phyloP scores from a whole-genome alignment of 2,329 filamentous ascomycete species.

The Verticillium isaacii region DNA sequence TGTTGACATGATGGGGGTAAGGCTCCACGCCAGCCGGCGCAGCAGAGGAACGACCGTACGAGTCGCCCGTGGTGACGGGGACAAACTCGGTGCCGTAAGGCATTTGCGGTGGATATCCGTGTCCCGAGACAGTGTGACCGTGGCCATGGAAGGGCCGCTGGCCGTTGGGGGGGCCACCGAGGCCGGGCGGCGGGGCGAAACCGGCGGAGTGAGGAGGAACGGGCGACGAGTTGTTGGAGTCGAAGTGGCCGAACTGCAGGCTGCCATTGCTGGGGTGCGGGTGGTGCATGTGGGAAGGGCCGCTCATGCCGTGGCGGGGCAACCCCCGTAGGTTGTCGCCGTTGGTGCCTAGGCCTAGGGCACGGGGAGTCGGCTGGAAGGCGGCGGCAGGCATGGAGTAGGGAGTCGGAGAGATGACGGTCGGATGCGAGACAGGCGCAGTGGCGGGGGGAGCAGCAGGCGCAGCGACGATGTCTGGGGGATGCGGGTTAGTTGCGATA shows the following conservation, averaged over 20 bases:
- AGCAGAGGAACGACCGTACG: conserved; percentile 30
- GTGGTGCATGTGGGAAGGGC: conserved; percentile 39
- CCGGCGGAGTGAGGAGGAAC: conserved; percentile 43
- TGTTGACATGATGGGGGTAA: conserved; percentile 25
- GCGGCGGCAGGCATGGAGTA: conserved; percentile 32
- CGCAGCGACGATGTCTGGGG: conserved; percentile 3
- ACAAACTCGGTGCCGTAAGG: conserved; percentile 29
- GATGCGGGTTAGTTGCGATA: background rate
- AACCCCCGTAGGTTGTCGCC: conserved; percentile 24
- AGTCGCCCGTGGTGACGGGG: conserved; percentile 28
- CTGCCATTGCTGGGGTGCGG: conserved; percentile 50
- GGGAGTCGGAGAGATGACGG: conserved; percentile 25
- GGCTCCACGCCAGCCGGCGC: conserved; percentile 25
- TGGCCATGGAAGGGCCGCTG: conserved; percentile 26
- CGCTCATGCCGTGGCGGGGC: conserved; percentile 28
- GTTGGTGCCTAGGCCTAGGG: conserved; percentile 23
- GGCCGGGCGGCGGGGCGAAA: conserved; percentile 44
- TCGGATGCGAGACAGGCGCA: conserved; percentile 19
- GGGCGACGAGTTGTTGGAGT: conserved; percentile 55
- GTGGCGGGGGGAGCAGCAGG: background rate
- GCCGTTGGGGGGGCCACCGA: conserved; percentile 25
- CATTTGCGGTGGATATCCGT: conserved; percentile 32
- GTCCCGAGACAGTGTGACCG: conserved; percentile 16
- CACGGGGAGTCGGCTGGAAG: conserved; percentile 16
- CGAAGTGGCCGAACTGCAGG: conserved; percentile 52